Evolutionary conservation across 805 yeast species (phyloP).

Genomic region (Hanseniaspora pseudoguilliermondii): DNA sequence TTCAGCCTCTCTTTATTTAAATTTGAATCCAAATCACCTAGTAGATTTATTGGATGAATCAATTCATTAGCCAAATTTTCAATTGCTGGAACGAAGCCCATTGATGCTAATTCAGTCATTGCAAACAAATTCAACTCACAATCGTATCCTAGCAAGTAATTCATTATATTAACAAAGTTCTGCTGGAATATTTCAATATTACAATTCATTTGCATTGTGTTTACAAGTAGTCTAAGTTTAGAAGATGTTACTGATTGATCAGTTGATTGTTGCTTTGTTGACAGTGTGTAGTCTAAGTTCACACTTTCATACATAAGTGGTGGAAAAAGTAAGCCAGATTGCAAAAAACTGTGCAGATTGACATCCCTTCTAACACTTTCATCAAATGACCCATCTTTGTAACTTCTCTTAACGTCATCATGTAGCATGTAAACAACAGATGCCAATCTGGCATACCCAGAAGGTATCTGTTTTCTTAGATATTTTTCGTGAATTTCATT

Average conservation of each 20-base stretch:
- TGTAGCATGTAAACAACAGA: neutral
- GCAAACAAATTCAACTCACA: constrained; percentile 3
- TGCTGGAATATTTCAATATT: constrained; percentile 8
- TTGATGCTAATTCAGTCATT: constrained; percentile 4
- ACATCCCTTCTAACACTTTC: neutral
- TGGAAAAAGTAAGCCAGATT: neutral
- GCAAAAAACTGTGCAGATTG: neutral
- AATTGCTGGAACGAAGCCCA: constrained; percentile 5
- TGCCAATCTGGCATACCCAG: neutral
- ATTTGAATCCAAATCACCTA: neutral
- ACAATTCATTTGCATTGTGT: neutral
- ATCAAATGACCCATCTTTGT: neutral
- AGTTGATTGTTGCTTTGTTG: neutral
- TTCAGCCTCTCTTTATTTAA: neutral
- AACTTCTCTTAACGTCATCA: neutral
- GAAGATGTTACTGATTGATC: neutral
- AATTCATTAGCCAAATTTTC: constrained; percentile 10
- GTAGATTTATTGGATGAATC: constrained; percentile 2
- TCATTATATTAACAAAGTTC: constrained; percentile 11
- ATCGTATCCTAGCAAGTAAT: neutral
- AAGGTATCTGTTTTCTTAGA: neutral
- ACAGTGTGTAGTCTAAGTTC: neutral
- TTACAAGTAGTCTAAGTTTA: neutral
- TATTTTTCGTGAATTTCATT: neutral
- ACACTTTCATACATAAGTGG: constrained; percentile 2